phyloP scores from a whole-genome alignment of 257 asterid species.

The Ajuga chamaepitys region DNA sequence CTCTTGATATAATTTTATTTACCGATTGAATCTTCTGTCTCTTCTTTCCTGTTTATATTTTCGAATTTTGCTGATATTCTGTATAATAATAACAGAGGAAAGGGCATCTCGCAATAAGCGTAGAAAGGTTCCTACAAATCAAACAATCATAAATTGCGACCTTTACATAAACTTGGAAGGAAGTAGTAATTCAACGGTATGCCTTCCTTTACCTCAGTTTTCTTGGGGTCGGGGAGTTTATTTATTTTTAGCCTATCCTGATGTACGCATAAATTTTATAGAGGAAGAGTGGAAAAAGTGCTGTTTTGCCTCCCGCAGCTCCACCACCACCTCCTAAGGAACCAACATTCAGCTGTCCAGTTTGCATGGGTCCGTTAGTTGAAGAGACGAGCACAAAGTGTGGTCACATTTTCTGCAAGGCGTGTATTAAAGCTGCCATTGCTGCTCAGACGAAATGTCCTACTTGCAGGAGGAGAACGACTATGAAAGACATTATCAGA shows the following conservation, averaged over 20 bases:
- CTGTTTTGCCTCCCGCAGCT: conserved; percentile 12
- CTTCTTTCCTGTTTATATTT: not conserved
- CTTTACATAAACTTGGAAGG: conserved; percentile 58
- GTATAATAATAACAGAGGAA: conserved; percentile 45
- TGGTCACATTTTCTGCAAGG: conserved; percentile 93
- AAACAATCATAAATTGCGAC: conserved; percentile 39
- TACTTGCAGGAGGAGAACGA: conserved; percentile 73
- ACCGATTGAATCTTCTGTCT: not conserved
- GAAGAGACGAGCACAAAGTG: conserved; percentile 83
- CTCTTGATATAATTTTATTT: not conserved
- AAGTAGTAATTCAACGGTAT: conserved; percentile 50
- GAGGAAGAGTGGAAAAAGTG: conserved; percentile 23
- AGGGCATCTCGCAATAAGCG: conserved; percentile 42
- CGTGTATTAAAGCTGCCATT: conserved; percentile 74
- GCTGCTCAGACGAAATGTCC: conserved; percentile 84
- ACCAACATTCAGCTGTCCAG: conserved; percentile 71
- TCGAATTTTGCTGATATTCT: conserved; percentile 16
- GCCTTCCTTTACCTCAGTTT: not conserved
- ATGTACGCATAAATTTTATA: conserved; percentile 18
- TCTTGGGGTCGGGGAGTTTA: not conserved
- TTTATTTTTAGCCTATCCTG: not conserved
- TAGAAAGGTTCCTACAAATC: conserved; percentile 44
- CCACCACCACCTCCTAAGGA: conserved; percentile 56
- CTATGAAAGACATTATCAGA: conserved; percentile 56
- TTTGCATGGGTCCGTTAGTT: conserved; percentile 79